Percentiles rank a stretch among this genome's conserved stretches.
Conservation (phyloP, 2,329 filamentous ascomycete genomes). For the Neonectria coccinea region DNA sequence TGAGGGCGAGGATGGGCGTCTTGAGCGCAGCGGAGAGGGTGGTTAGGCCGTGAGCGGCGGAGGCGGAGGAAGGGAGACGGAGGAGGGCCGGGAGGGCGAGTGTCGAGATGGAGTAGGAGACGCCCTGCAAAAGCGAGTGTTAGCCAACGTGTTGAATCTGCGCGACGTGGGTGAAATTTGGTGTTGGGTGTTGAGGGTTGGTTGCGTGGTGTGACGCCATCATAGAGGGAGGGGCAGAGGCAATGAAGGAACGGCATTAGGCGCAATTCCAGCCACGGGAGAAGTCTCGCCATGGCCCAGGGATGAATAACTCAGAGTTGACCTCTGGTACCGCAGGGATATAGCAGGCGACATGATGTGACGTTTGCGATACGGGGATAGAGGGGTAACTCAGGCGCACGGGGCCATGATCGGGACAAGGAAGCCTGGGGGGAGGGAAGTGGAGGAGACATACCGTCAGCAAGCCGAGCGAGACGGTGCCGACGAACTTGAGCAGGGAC, state of each 20-base stretch:
- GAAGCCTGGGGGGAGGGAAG: background rate
- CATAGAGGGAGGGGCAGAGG: slow-evolving; percentile 3
- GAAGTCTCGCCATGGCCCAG: background rate
- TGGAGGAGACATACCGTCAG: slow-evolving; percentile 75
- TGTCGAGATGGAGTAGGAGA: slow-evolving; percentile 85
- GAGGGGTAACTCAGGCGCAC: slow-evolving; percentile 6
- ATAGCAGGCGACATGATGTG: background rate
- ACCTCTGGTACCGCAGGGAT: background rate
- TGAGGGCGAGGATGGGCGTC: slow-evolving; percentile 74
- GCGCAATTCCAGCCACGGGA: background rate
- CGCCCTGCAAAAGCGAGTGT: slow-evolving; percentile 69
- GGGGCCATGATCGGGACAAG: slow-evolving; percentile 11
- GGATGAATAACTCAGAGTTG: background rate
- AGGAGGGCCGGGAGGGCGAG: slow-evolving; percentile 85
- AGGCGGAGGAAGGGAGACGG: slow-evolving; percentile 79
- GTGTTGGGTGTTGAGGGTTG: background rate
- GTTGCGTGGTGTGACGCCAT: slow-evolving; percentile 12
- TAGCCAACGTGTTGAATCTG: slow-evolving; percentile 21
- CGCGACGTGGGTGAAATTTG: too few species aligned
- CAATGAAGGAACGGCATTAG: background rate
- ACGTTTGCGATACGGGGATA: background rate
- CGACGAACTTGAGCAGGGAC: slow-evolving; percentile 89
- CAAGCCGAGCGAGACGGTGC: slow-evolving; percentile 88
- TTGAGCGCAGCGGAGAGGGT: slow-evolving; percentile 73
- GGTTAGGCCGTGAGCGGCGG: slow-evolving; percentile 77